phyloP scores from a whole-genome alignment of 2,329 filamentous ascomycete genomes.

The Fusarium abutilonis region DNA sequence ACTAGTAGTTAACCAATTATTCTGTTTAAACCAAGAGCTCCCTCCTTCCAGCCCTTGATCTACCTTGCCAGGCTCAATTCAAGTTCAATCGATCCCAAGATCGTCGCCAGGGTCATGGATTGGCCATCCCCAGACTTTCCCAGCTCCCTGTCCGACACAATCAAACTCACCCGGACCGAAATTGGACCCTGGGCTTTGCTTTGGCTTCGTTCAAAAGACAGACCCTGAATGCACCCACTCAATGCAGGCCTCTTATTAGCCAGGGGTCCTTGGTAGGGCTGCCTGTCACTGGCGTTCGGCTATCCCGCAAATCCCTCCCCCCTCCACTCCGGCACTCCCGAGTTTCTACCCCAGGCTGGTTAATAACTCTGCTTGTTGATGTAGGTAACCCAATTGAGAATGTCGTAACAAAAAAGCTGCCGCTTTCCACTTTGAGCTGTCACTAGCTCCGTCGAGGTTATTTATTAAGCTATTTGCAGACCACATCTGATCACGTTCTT shows the following conservation, averaged over 20 bases:
- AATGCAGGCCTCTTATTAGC: constrained; percentile 9
- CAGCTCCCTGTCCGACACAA: constrained; percentile 8
- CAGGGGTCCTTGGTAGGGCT: constrained; percentile 13
- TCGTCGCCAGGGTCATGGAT: not conserved
- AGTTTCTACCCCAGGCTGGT: constrained; percentile 5
- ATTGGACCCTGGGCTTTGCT: constrained; percentile 11
- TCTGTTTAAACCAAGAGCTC: not conserved
- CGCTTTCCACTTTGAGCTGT: not conserved
- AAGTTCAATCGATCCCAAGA: not conserved
- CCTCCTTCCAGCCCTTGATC: not conserved
- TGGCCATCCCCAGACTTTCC: not conserved
- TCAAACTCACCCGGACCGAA: not conserved
- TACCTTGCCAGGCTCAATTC: not conserved
- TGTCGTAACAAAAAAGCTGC: constrained; percentile 1
- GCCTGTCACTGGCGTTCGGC: constrained; percentile 27
- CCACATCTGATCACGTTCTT: not conserved
- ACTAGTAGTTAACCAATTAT: not conserved
- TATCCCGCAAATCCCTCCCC: constrained; percentile 21
- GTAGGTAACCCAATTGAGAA: not conserved
- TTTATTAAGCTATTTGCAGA: constrained; percentile 6
- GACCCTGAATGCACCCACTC: constrained; percentile 6
- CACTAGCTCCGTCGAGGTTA: constrained; percentile 8
- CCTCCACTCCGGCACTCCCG: constrained; percentile 29
- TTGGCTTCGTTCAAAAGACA: not conserved
- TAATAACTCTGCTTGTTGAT: not conserved